Percentiles rank a stretch among this genome's conserved stretches.
These are phyloP conservation scores for Plasmodium cynomolgi DNA, from an alignment of 169 alveolate species.

Conservation along the genomic window DNA sequence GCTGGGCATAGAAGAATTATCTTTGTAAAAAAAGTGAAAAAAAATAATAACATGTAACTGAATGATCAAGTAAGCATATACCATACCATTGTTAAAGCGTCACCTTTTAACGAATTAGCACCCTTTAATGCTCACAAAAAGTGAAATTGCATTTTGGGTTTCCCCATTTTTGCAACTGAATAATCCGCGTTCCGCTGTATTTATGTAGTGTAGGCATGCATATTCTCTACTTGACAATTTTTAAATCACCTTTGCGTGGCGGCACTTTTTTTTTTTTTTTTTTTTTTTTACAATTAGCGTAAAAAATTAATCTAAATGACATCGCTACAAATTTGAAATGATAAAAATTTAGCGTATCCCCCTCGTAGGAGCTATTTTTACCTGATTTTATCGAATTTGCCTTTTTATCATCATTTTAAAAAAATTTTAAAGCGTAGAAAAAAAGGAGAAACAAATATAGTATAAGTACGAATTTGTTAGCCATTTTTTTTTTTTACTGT, in stretches of 20 bases:
- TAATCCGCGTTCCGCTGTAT: background rate
- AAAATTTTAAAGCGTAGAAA: background rate
- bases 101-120: background rate
- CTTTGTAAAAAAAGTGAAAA: background rate
- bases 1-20: background rate
- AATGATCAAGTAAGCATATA: background rate
- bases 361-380: background rate
- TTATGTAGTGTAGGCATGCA: too few relatives aligned
- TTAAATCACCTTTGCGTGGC: background rate
- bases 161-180: background rate
- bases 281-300: background rate
- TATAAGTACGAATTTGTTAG: background rate
- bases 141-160: background rate
- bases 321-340: background rate
- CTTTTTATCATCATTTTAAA: background rate
- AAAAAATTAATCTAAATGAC: background rate
- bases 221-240: background rate
- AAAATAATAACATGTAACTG: background rate
- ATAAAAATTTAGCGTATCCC: background rate
- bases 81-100: background rate
- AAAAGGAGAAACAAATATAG: background rate
- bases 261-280: background rate
- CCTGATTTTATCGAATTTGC: background rate
- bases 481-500: background rate
- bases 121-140: background rate